Evolutionary conservation across 2,329 filamentous ascomycete genomes (phyloP).

Genomic region (Trichoderma hamatum): DNA sequence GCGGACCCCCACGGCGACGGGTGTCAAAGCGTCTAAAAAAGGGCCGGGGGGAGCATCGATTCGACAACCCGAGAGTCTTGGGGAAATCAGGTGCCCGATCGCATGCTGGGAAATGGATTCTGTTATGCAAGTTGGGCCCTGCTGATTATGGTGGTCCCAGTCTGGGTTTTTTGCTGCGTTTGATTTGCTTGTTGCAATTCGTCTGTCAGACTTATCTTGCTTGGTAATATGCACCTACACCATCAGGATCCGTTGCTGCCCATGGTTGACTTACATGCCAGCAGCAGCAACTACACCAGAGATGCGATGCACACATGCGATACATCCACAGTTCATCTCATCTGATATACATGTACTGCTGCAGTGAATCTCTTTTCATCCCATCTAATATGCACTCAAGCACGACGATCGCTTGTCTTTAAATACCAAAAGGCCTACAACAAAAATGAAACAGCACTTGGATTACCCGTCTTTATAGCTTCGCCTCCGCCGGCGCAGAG

Average conservation of each 20-base stretch:
- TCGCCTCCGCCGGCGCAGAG: constrained; percentile 29
- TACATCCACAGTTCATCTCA: not conserved
- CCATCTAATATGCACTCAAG: not conserved
- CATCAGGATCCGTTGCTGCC: not conserved
- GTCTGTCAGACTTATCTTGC: not conserved
- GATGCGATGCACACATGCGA: not conserved
- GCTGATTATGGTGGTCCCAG: not conserved
- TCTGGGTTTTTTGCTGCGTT: not conserved
- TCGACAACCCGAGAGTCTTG: constrained; percentile 3
- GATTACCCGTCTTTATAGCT: constrained; percentile 31
- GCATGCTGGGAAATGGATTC: not conserved
- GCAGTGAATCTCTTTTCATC: not conserved
- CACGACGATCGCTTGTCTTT: not conserved
- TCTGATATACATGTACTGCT: not conserved
- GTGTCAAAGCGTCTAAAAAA: constrained; percentile 8
- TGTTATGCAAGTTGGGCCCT: not conserved
- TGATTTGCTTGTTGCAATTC: not conserved
- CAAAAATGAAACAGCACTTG: not conserved
- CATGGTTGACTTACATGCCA: not conserved
- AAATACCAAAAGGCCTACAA: not conserved
- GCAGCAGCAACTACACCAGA: not conserved
- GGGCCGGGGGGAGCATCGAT: not conserved
- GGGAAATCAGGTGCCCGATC: constrained; percentile 12
- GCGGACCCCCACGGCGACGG: constrained; percentile 17
- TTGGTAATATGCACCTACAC: not conserved